Conservation (phyloP, 148 eudicot genomes). For the Amaranthus palmeri region DNA sequence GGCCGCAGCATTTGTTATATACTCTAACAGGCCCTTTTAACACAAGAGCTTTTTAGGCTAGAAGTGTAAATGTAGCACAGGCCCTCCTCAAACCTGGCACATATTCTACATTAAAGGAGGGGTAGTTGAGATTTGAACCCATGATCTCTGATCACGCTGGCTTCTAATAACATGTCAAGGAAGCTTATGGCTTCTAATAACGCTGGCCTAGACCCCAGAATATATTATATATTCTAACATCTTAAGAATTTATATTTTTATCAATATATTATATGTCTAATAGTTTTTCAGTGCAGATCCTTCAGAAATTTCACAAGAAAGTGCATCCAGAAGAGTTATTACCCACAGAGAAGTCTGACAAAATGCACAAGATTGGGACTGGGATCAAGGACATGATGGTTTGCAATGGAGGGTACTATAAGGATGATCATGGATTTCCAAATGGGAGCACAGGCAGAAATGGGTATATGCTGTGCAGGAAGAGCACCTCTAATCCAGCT, state of each 20-base stretch:
- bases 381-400: conserved; percentile 32
- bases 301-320: conserved; percentile 69
- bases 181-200: background rate
- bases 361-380: conserved; percentile 24
- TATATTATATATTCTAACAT: background rate
- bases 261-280: background rate
- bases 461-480: conserved; percentile 29
- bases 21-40: background rate
- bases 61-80: no score
- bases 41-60: no score
- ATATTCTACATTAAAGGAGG: no score
- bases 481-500: conserved; percentile 32
- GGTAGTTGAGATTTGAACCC: no score
- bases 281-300: conserved; percentile 43
- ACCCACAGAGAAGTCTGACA: conserved; percentile 31
- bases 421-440: conserved; percentile 27
- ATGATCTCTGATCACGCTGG: no score
- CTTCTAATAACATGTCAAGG: no score
- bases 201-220: no score
- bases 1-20: no score
- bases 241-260: background rate
- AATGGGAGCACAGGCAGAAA: conserved; percentile 32
- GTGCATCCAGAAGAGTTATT: conserved; percentile 70
- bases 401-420: conserved; percentile 25
- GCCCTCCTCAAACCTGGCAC: no score